phyloP scores from a whole-genome alignment of 768 basidiomycete species.

The Hygrophoropsis aurantiaca region DNA sequence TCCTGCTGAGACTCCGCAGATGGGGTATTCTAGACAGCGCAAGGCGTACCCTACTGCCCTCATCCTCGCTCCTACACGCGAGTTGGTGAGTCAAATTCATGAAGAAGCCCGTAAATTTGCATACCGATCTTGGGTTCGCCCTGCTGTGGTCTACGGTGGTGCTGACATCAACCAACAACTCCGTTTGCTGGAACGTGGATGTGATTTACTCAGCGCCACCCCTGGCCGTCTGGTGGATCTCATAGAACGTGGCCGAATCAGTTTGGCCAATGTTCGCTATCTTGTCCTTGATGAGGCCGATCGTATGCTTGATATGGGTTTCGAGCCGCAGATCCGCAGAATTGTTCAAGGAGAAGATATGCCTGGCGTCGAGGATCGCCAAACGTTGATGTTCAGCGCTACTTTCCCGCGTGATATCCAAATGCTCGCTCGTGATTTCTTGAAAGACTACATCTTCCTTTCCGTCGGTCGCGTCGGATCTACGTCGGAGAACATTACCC shows the following conservation, averaged over 20 bases:
- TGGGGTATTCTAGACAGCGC: conserved; percentile 64
- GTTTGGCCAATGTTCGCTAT: conserved; percentile 93
- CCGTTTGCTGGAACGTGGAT: conserved; percentile 92
- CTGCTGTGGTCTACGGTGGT: conserved; percentile 98
- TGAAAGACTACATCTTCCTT: conserved; percentile 98
- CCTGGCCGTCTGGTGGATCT: conserved; percentile 98
- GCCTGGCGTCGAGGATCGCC: conserved; percentile 88
- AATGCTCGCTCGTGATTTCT: conserved; percentile 91
- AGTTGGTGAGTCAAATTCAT: conserved; percentile 98
- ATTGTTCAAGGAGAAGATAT: conserved; percentile 99
- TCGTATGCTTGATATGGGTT: conserved; percentile 99
- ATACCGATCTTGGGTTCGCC: conserved; percentile 98
- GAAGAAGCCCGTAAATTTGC: conserved; percentile 99
- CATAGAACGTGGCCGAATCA: conserved; percentile 97
- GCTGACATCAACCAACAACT: conserved; percentile 97
- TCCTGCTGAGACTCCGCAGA: conserved; percentile 49
- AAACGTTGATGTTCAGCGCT: conserved; percentile 99
- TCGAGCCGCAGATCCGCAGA: conserved; percentile 97
- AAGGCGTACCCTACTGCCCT: conserved; percentile 98
- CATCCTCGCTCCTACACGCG: conserved; percentile 96
- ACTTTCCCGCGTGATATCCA: conserved; percentile 99
- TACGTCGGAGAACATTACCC: conserved; percentile 99
- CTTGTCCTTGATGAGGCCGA: conserved; percentile 99
- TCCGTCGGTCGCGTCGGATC: conserved; percentile 98
- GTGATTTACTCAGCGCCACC: conserved; percentile 95